phyloP scores from a whole-genome alignment of 2,329 filamentous ascomycete species.

The Cladosporium halotolerans region DNA sequence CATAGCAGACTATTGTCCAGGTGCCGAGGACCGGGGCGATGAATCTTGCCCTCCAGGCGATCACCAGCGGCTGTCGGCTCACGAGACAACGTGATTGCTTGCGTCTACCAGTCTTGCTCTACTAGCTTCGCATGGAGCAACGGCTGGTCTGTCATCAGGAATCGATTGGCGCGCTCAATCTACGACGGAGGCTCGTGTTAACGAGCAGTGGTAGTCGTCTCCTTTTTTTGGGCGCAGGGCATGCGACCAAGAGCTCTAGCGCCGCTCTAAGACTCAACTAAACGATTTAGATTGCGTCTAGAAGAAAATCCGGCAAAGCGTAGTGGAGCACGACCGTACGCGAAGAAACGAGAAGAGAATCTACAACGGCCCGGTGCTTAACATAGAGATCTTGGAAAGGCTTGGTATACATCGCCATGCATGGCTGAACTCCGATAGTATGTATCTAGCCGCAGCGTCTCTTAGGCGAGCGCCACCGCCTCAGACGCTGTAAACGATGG shows the following conservation, averaged over 20 bases:
- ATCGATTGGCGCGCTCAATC: constrained; percentile 4
- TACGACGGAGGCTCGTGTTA: neutral
- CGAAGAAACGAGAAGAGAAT: constrained; percentile 8
- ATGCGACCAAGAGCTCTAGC: neutral
- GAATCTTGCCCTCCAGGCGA: neutral
- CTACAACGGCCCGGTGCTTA: constrained; percentile 4
- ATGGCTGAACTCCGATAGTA: neutral
- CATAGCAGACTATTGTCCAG: constrained; percentile 1
- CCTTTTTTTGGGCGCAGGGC: constrained; percentile 6
- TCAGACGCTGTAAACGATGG: no score
- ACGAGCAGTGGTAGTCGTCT: neutral
- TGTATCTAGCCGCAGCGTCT: no score
- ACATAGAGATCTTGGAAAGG: constrained; percentile 7
- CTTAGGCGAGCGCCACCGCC: no score
- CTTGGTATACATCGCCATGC: neutral
- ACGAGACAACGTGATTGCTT: neutral
- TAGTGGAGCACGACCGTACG: constrained; percentile 4
- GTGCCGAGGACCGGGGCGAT: constrained; percentile 5
- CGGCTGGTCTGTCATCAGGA: constrained; percentile 4
- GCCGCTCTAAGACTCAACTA: no score
- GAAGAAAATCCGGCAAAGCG: neutral
- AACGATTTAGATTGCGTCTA: neutral
- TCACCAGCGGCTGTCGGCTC: neutral
- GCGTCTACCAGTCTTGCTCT: constrained; percentile 1
- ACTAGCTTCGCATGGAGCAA: neutral